Percentiles rank a stretch among this genome's conserved stretches.
These are phyloP conservation scores for Cladosporium phlei DNA, from an alignment of 2,329 filamentous ascomycete species.

Conservation along the genomic window DNA sequence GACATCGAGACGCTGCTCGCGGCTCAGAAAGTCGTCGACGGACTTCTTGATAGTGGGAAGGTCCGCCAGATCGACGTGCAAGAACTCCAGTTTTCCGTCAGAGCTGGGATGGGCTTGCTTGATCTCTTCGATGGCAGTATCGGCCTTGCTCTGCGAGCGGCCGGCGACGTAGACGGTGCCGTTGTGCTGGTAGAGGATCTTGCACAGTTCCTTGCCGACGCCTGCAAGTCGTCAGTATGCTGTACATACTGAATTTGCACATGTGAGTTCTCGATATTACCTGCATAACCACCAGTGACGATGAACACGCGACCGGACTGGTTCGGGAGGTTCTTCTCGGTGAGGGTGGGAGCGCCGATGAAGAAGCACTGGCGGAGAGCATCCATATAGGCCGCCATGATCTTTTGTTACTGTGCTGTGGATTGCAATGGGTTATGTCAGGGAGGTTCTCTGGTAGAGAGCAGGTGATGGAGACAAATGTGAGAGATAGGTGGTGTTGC, in stretches of 20 bases:
- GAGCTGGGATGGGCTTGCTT: constrained; percentile 34
- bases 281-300: constrained; percentile 47
- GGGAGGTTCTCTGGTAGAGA: no score
- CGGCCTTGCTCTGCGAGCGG: constrained; percentile 44
- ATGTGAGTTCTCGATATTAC: constrained; percentile 16
- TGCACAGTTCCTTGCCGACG: constrained; percentile 50
- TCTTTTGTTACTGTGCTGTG: not conserved
- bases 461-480: no score
- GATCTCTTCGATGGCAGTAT: constrained; percentile 44
- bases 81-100: constrained; percentile 39
- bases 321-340: constrained; percentile 39
- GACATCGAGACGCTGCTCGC: constrained; percentile 37
- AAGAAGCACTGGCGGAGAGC: constrained; percentile 25
- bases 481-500: no score
- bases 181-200: constrained; percentile 51
- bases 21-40: constrained; percentile 31
- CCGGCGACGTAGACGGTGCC: constrained; percentile 54
- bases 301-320: constrained; percentile 47
- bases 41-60: constrained; percentile 32
- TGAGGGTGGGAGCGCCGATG: constrained; percentile 36
- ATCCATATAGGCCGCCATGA: constrained; percentile 15
- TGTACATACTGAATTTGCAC: no score
- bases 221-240: constrained; percentile 7
- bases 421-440: no score
- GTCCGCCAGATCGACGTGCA: constrained; percentile 43